Conservation (phyloP, 176 grass and related monocot species). For the Eleusine indica region DNA sequence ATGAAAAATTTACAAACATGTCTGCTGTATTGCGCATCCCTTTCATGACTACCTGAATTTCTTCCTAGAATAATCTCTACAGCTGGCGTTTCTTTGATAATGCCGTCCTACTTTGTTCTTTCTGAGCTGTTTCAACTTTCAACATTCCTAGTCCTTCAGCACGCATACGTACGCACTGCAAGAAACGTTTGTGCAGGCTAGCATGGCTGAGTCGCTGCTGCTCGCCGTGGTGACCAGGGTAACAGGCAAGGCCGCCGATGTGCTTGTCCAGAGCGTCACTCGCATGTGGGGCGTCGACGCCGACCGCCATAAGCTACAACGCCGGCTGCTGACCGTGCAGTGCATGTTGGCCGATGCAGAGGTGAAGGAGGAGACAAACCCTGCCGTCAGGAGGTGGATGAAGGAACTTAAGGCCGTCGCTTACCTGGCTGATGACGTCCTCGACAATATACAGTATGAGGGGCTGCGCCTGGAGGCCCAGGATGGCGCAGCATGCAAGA, state of each 20-base stretch:
- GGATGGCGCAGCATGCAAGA: not conserved
- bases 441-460: conserved; percentile 47
- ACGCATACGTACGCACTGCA: no score
- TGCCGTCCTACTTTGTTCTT: no score
- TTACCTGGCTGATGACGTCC: conserved; percentile 48
- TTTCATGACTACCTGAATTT: no score
- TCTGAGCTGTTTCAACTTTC: no score
- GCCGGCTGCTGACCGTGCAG: not conserved
- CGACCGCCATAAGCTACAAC: not conserved
- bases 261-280: not conserved
- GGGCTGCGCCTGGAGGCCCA: conserved; percentile 1
- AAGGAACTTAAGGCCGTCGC: conserved; percentile 21
- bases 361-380: not conserved
- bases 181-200: no score
- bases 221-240: not conserved
- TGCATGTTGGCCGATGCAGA: conserved; percentile 12
- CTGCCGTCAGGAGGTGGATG: not conserved
- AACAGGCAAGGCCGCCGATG: not conserved
- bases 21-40: no score
- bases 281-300: conserved; percentile 17
- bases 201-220: conserved; percentile 7
- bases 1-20: no score
- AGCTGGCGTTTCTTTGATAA: no score
- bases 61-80: no score
- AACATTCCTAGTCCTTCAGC: no score